Evolutionary conservation across 2,329 filamentous ascomycete species (phyloP), one percentile per base, ranked within the genome.

Genomic region (Phaeomoniella chlamydospora): DNA sequence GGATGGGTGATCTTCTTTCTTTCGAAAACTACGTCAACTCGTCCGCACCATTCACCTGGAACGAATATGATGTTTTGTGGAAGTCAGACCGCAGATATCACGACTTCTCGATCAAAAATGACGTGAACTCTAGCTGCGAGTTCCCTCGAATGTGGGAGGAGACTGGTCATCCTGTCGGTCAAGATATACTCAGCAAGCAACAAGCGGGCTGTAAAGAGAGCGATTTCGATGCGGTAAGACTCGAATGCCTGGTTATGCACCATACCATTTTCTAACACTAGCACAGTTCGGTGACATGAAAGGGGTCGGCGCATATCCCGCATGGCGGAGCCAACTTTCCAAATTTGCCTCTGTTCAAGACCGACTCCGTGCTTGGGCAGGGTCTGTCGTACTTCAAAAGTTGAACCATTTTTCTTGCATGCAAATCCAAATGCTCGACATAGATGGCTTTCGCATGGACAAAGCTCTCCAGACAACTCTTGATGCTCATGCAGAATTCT

Each of bases 291-390:
- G 68, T 34, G 68, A 72, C 41, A 64, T 62, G 16, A 62, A 64
- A 41, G 65, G 66, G 34, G 69, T 70, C 40, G 68, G 68, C 35
- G 58, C 64, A 9, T 69, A 65, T 39, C 59, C 65, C 0, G 64
- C 69, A 42, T 72, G 63, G 61, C 54, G 68, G 44, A 64, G 63
- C 40, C 67, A 72, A 48, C 56, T 73, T 13, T 62, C 65, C 29
- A 72, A 72, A 43, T 73, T 72, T 51, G 67, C 67, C 36, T 66
- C 61, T 29, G 68, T 72, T 1, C 69, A 73, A 48, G 70, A 73
- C 50, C 66, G 69, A 39, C 57, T 73, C 3, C 59, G 70, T 32
- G 68, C 70, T 32, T 73, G 69, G 69, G 46, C 56, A n/a, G n/a
- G n/a, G n/a, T 61, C 64, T 2, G 56, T 59, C 4, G 68, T 72